A percentile compares a stretch with the other conserved stretches of the same genome.
These are phyloP conservation scores for Candida multigemmis DNA, from an alignment of 805 yeast genomes.

Conservation along the genomic window DNA sequence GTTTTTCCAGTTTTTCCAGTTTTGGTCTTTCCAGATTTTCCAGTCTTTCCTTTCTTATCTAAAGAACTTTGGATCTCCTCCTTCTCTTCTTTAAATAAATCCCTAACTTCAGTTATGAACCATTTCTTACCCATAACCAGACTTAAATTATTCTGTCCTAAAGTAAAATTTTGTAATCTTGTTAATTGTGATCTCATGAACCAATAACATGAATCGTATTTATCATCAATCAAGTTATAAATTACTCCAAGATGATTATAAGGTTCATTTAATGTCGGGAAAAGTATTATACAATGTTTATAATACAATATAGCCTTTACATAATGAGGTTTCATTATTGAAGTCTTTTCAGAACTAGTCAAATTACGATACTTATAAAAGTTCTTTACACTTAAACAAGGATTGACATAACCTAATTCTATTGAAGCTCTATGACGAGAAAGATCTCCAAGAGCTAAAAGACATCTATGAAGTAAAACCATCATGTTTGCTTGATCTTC, in stretches of 20 bases:
- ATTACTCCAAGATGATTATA: conserved; percentile 50
- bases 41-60: too few species aligned
- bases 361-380: conserved; percentile 25
- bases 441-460: conserved; percentile 48
- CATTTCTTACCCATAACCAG: conserved; percentile 26
- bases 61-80: too few species aligned
- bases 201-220: conserved; percentile 41
- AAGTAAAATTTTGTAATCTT: conserved; percentile 34
- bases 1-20: too few species aligned
- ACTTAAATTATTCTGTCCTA: conserved; percentile 40
- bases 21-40: too few species aligned
- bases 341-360: conserved; percentile 22
- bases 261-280: conserved; percentile 65
- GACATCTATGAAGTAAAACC: conserved; percentile 38
- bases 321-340: conserved; percentile 19
- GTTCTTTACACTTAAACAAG: conserved; percentile 15
- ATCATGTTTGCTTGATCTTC: conserved; percentile 22
- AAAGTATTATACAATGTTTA: conserved; percentile 42
- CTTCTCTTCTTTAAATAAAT: too few species aligned
- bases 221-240: conserved; percentile 31
- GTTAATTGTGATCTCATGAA: conserved; percentile 49
- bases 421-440: conserved; percentile 47
- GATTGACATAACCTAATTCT: conserved; percentile 36
- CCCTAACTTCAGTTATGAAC: conserved; percentile 18
- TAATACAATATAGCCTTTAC: conserved; percentile 25